Evolutionary conservation across 345 rosid genomes (phyloP).

Genomic region (Hibiscus trionum): DNA sequence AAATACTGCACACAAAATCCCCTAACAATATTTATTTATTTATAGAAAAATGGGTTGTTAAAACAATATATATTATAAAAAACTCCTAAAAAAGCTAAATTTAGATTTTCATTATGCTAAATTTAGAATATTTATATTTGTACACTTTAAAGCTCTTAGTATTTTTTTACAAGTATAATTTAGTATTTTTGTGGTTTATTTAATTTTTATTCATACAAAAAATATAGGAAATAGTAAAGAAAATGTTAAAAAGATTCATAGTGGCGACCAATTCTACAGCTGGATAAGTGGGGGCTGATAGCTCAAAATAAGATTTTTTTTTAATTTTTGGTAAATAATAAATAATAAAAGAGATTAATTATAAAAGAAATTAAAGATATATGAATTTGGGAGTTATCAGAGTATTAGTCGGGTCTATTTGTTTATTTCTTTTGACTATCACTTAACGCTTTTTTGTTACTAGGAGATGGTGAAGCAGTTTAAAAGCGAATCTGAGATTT

Average conservation of each 20-base stretch:
- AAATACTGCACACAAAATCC: background rate
- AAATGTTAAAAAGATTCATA: background rate
- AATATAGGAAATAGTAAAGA: background rate
- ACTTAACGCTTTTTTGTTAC: too few species aligned
- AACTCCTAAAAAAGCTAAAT: conserved; percentile 3
- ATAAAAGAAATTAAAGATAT: background rate
- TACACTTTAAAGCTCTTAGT: too few species aligned
- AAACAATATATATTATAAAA: background rate
- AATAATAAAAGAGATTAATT: background rate
- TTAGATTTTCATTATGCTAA: background rate
- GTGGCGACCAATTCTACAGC: conserved; percentile 10
- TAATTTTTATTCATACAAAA: background rate
- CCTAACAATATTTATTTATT: background rate
- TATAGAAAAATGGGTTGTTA: background rate
- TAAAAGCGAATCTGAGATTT: too few species aligned
- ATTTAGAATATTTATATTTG: too few species aligned
- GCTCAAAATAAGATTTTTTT: background rate
- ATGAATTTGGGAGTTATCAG: conserved; percentile 6
- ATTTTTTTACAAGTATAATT: too few species aligned
- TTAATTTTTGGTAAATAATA: background rate
- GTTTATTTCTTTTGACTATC: background rate
- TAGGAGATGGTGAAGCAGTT: too few species aligned
- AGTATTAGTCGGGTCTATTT: background rate
- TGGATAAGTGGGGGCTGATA: background rate
- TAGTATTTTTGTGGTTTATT: background rate